These are phyloP conservation scores for Talaromyces stipitatus DNA, from an alignment of 495 filamentous ascomycete species.

Conservation along the genomic window DNA sequence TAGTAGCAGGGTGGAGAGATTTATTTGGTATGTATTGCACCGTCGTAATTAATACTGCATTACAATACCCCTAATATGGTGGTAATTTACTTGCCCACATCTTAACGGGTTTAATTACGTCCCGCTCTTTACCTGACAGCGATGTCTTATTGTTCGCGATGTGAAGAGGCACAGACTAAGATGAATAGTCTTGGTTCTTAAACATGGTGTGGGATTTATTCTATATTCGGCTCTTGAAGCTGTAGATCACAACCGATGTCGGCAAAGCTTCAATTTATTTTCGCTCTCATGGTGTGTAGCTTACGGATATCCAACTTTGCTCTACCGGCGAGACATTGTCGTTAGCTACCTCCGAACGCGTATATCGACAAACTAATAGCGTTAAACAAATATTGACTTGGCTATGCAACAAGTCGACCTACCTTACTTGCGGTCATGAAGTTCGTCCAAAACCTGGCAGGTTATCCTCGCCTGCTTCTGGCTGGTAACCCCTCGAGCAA, in stretches of 20 bases:
- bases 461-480: conserved; percentile 35
- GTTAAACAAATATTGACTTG: background rate
- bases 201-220: background rate
- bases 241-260: background rate
- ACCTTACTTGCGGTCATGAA: conserved; percentile 12
- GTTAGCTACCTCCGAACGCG: background rate
- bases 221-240: background rate
- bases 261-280: background rate
- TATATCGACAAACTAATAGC: background rate
- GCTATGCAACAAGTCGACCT: background rate
- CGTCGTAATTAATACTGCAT: background rate
- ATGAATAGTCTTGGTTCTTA: too few relatives aligned
- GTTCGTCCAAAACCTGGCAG: conserved; percentile 25
- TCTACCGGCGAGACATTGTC: background rate
- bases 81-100: background rate
- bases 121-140: background rate
- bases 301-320: background rate
- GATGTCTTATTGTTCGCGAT: background rate
- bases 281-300: background rate
- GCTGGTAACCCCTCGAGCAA: conserved; percentile 28
- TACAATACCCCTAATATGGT: background rate
- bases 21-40: background rate
- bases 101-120: background rate
- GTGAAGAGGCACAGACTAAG: background rate
- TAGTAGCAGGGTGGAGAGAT: background rate